Percentiles rank a stretch among this genome's conserved stretches.
Conservation (phyloP, 2,329 filamentous ascomycete species). For the Trichoderma sp. region DNA sequence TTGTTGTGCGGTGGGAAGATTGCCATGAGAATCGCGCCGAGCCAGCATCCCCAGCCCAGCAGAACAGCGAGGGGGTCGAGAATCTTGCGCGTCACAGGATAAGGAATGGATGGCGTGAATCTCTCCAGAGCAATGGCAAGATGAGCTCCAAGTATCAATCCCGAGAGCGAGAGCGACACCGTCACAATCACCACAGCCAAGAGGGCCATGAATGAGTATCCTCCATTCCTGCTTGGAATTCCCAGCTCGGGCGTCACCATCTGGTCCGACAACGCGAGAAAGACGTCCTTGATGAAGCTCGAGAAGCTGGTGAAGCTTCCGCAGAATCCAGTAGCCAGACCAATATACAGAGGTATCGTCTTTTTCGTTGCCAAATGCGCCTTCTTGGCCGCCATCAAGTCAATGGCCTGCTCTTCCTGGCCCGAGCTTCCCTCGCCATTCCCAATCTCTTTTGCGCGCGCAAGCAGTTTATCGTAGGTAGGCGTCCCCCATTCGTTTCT, state of each 20-base stretch:
- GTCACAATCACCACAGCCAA: conserved; percentile 76
- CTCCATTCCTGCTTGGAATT: conserved; percentile 62
- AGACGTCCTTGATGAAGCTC: conserved; percentile 78
- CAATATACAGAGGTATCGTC: conserved; percentile 85
- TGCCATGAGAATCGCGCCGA: conserved; percentile 73
- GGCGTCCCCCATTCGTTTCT: conserved; percentile 64
- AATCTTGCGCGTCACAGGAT: conserved; percentile 57
- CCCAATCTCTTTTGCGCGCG: conserved; percentile 38
- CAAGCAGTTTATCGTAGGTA: conserved; percentile 44
- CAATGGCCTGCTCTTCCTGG: conserved; percentile 34
- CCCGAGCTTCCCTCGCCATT: conserved; percentile 38
- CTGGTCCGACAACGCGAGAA: conserved; percentile 78
- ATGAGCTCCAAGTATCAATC: conserved; percentile 74
- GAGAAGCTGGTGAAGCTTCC: conserved; percentile 92
- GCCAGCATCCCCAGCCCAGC: conserved; percentile 75
- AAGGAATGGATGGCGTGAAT: conserved; percentile 64
- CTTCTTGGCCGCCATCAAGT: conserved; percentile 55
- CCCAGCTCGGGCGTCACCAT: conserved; percentile 51
- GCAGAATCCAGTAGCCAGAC: conserved; percentile 83
- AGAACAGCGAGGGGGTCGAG: conserved; percentile 67
- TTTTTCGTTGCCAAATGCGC: conserved; percentile 72
- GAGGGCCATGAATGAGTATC: conserved; percentile 82
- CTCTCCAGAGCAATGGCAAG: conserved; percentile 66
- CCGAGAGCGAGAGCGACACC: conserved; percentile 69
- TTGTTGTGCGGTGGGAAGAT: conserved; percentile 71